Conservation (phyloP, 2,329 filamentous ascomycete genomes). For the Aspergillus niger region DNA sequence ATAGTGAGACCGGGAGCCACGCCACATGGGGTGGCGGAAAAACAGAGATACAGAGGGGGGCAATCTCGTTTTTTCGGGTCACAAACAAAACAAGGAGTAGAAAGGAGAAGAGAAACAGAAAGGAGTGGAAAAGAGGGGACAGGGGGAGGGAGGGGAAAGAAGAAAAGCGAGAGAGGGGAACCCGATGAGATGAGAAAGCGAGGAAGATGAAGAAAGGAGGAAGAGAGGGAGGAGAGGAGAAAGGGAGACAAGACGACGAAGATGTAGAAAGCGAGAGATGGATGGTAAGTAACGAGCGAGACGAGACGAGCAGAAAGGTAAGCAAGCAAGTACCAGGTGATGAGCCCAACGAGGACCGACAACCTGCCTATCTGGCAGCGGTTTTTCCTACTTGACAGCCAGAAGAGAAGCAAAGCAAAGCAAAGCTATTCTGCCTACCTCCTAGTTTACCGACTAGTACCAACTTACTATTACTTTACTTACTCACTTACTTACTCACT, state of each 20-base stretch:
- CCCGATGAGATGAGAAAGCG: constrained; percentile 3
- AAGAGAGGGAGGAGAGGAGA: neutral
- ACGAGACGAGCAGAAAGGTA: neutral
- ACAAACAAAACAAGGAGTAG: constrained; percentile 2
- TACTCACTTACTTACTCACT: neutral
- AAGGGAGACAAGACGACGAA: neutral
- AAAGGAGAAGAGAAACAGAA: constrained; percentile 13
- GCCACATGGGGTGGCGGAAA: constrained; percentile 20
- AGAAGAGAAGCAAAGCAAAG: constrained; percentile 4
- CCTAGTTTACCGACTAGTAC: too few species aligned
- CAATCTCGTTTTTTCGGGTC: neutral
- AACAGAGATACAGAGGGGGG: neutral
- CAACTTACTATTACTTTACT: too few species aligned
- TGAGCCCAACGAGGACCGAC: too few species aligned
- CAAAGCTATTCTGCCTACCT: neutral
- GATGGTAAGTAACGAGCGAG: neutral
- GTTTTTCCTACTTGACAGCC: too few species aligned
- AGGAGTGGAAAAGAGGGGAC: constrained; percentile 14
- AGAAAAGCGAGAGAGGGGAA: constrained; percentile 10
- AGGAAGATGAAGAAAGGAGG: constrained; percentile 19
- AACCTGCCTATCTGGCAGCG: too few species aligned
- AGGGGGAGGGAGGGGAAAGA: constrained; percentile 18
- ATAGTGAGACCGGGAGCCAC: constrained; percentile 17
- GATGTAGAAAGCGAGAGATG: neutral
- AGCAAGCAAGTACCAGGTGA: too few species aligned